Evolutionary conservation across 345 rosid genomes (phyloP), one percentile per base, ranked within the genome.

Genomic region (Stellera chamaejasme): DNA sequence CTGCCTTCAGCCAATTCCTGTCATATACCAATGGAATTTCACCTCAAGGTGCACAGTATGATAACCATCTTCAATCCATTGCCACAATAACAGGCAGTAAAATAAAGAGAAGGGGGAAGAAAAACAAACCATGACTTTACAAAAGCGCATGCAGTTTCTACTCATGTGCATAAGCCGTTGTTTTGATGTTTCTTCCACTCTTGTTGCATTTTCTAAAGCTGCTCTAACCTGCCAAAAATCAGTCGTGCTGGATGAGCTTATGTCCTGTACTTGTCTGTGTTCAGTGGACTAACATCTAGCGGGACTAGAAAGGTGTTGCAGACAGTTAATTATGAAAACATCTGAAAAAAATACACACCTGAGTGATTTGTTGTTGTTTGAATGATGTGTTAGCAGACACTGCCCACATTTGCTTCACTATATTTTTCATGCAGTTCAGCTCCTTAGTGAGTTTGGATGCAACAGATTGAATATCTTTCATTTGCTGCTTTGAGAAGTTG

Each of bases 111-210:
- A 28, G 56, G 27, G 13, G 15, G 11, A 28, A 43, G 44, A 66
- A 56, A 68, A 66, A 71, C 79, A 27, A 50, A 93, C 96, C 97
- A 87, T 86, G 68, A 89, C 76, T 79, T 84, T 93, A 63, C 96
- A 82, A 64, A 93, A 93, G 13, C 94, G 87, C 62, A 44, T 80
- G 77, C 86, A 87, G 49, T 93, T 85, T 53, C 88, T 80, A 28
- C 79, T 61, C 74, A 89, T 79, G 44, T 77, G 70, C 11, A 81
- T 75, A 53, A 87, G 66, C 90, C 83, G 81, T 79, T 66, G 84
- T 69, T 56, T 78, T 10, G 85, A 69, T n/a, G 69, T 74, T 72
- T 82, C 88, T 73, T 88, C 92, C 11, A 59, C 75, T 76, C 56
- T 81, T 36, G 75, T 68, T 46, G 89, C 84, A 53, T 74, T 77